Conservation (phyloP, 306 rosid genomes). For the Rosa lucieae region DNA sequence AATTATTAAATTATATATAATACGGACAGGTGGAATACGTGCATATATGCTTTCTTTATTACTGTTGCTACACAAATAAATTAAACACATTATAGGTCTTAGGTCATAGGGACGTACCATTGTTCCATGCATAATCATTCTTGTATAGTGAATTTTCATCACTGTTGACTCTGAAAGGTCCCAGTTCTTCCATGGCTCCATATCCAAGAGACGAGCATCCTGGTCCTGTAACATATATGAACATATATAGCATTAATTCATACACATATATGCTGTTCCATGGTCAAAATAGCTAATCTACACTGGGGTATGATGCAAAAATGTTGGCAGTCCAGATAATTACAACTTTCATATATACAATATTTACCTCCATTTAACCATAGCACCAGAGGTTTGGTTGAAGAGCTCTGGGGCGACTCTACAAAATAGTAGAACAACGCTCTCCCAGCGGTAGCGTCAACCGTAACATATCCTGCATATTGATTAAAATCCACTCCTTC, state of each 20-base stretch:
- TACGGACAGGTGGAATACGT: background rate
- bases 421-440: constrained; percentile 62
- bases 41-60: background rate
- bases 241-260: background rate
- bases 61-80: background rate
- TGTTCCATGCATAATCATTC: constrained; percentile 52
- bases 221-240: constrained; percentile 46
- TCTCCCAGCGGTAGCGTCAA: constrained; percentile 41
- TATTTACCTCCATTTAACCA: constrained; percentile 72
- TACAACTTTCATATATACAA: background rate
- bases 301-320: background rate
- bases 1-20: background rate
- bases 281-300: too few species aligned
- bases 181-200: constrained; percentile 79
- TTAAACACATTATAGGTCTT: too few species aligned
- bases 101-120: constrained; percentile 23
- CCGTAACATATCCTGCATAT: constrained; percentile 59
- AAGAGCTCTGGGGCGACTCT: constrained; percentile 44
- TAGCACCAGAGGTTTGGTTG: constrained; percentile 46
- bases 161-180: constrained; percentile 59
- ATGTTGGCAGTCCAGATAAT: background rate
- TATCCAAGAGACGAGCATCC: constrained; percentile 67
- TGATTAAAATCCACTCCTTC: constrained; percentile 51
- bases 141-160: constrained; percentile 47
- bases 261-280: too few species aligned